These are phyloP conservation scores for Trametes maxima DNA, from an alignment of 768 basidiomycete genomes.

Conservation along the genomic window DNA sequence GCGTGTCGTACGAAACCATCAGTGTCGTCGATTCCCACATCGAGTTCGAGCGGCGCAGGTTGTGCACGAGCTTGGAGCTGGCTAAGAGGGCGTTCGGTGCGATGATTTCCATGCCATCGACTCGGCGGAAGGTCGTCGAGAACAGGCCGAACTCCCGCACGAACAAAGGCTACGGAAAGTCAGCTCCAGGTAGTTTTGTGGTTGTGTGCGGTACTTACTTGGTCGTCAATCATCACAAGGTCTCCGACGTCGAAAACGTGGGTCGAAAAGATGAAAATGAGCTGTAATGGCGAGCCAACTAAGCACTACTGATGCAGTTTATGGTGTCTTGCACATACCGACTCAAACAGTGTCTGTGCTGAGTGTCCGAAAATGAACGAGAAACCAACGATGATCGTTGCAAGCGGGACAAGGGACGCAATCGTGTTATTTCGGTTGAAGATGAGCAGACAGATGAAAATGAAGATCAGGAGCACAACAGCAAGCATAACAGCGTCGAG, in stretches of 20 bases:
- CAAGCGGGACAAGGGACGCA: conserved; percentile 74
- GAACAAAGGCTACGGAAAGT: conserved; percentile 41
- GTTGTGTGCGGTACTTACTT: conserved; percentile 37
- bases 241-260: conserved; percentile 88
- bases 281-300: conserved; percentile 38
- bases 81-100: conserved; percentile 77
- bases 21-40: conserved; percentile 79
- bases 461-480: conserved; percentile 55
- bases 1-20: conserved; percentile 67
- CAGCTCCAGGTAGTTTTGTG: background rate
- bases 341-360: conserved; percentile 77
- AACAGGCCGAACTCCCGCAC: conserved; percentile 83
- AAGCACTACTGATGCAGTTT: background rate
- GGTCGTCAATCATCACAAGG: conserved; percentile 78
- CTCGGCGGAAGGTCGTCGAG: conserved; percentile 76
- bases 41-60: conserved; percentile 71
- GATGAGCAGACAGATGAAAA: conserved; percentile 74
- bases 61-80: conserved; percentile 74
- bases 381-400: conserved; percentile 79
- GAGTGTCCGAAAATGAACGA: conserved; percentile 87
- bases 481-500: conserved; percentile 73
- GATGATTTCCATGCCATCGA: conserved; percentile 79
- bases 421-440: conserved; percentile 70
- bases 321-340: conserved; percentile 44
- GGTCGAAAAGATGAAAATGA: conserved; percentile 84